Conservation (phyloP, 192 early-diverging fungal species). For the Ambispora gerdemannii region DNA sequence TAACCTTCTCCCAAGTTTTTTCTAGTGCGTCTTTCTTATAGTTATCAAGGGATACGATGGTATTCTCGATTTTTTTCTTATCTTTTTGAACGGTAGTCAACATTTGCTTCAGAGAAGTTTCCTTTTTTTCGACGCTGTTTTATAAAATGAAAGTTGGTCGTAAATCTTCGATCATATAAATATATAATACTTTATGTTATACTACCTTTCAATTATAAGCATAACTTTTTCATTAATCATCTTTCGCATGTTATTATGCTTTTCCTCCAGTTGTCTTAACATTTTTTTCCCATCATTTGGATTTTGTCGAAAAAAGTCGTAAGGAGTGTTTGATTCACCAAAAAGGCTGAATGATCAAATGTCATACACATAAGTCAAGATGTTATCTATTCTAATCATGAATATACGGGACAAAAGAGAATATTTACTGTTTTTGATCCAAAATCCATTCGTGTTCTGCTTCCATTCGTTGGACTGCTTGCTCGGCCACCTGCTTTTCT, state of each 20-base stretch:
- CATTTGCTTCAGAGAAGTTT: slow-evolving; percentile 77
- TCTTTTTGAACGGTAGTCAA: slow-evolving; percentile 86
- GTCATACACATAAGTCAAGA: no score
- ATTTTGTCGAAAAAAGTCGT: slow-evolving; percentile 80
- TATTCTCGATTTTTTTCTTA: slow-evolving; percentile 94
- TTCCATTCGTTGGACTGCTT: slow-evolving; percentile 50
- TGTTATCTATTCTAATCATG: no score
- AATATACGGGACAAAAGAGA: no score
- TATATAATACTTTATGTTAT: slow-evolving; percentile 11
- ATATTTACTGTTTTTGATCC: slow-evolving; percentile 76
- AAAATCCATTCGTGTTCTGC: slow-evolving; percentile 77
- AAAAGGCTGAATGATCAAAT: slow-evolving; percentile 76
- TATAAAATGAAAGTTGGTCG: slow-evolving; percentile 10
- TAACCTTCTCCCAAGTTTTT: slow-evolving; percentile 89
- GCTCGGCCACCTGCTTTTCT: slow-evolving; percentile 52
- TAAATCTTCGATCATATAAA: not conserved
- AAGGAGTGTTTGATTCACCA: slow-evolving; percentile 76
- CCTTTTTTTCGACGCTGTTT: slow-evolving; percentile 87
- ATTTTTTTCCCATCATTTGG: slow-evolving; percentile 70
- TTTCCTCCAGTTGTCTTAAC: slow-evolving; percentile 70
- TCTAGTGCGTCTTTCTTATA: slow-evolving; percentile 88
- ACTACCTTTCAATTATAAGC: slow-evolving; percentile 86
- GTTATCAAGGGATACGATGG: slow-evolving; percentile 82
- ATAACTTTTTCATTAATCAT: slow-evolving; percentile 92
- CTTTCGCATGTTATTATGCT: slow-evolving; percentile 75